Base-by-base conservation (phyloP, 2,329 filamentous ascomycete species). In the Leptographium flavum region DNA sequence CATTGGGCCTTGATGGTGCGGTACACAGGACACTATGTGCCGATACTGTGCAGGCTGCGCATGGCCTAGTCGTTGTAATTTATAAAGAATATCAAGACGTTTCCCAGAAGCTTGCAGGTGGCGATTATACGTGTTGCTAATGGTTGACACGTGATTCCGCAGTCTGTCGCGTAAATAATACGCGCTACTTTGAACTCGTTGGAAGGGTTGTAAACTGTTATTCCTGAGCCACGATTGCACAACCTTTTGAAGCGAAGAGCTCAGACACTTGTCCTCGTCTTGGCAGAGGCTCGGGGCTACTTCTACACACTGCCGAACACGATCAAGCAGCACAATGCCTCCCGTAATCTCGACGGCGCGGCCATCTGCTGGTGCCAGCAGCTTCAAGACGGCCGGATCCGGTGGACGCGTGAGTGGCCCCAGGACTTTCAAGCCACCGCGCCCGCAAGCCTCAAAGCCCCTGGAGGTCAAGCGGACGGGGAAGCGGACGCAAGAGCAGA, bases 61-160 rank as follows among this genome's bases (percentile, higher is more conserved):
- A 31, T 41, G 23, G 36, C 38, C 30, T 42, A 23, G 63, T 70
- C 71, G 70, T 67, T 76, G 73, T 76, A 76, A 74, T 74, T 71
- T 75, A 74, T 73, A 46, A 44, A 73, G 63, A 53, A 52, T 69
- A 65, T 64, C 68, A 69, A 63, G 70, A 70, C 71, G 70, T 52
- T 53, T 73, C 69, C 67, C 65, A 59, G 63, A 59, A 62, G 55
- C 21, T 9, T 55, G 48, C 54, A 58, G 58, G 56, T 60, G 60
- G 53, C 52, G 54, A 47, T 48, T 56, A 56, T 57, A 48, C n/a
- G n/a, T n/a, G 44, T 49, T 50, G 47, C n/a, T 13, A 15, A 6
- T 13, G 8, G 4, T 19, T 17, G 2, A n/a, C 17, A 13, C 39
- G 25, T 32, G 22, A 27, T 10, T n/a, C 4, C 11, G n/a, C 3